These are phyloP conservation scores for Candida takata DNA, from an alignment of 805 yeast genomes.

Conservation along the genomic window DNA sequence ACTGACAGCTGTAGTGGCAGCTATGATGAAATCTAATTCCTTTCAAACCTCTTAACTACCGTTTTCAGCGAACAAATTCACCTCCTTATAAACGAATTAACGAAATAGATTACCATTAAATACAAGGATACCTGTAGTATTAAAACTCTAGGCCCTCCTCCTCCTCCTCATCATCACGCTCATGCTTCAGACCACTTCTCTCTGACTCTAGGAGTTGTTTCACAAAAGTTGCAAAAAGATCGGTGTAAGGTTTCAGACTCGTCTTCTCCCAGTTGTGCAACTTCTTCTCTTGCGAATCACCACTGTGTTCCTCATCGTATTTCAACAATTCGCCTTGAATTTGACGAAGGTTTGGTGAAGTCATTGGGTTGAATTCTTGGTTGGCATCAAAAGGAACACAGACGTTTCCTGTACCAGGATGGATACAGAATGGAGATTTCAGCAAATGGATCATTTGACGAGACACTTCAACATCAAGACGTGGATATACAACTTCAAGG, in stretches of 20 bases:
- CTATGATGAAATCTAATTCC: neutral
- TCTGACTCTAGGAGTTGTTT: constrained; percentile 51
- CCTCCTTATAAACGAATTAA: neutral
- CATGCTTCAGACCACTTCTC: constrained; percentile 30
- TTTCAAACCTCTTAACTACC: no score
- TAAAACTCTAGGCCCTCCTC: constrained; percentile 13
- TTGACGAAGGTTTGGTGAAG: constrained; percentile 66
- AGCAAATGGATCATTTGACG: constrained; percentile 83
- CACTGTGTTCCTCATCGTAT: constrained; percentile 29
- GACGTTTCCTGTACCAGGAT: constrained; percentile 91
- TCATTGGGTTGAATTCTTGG: constrained; percentile 64
- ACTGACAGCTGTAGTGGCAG: no score
- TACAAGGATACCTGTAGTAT: neutral
- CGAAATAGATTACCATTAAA: neutral
- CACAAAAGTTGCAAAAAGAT: constrained; percentile 59
- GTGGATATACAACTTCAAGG: constrained; percentile 76
- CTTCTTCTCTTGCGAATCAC: constrained; percentile 13
- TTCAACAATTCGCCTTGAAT: constrained; percentile 59
- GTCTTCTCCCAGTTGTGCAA: constrained; percentile 53
- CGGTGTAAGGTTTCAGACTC: constrained; percentile 62
- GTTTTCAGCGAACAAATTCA: no score
- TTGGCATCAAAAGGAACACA: constrained; percentile 70
- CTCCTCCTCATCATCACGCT: constrained; percentile 32
- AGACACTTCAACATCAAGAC: constrained; percentile 90
- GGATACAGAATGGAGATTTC: constrained; percentile 95